Evolutionary conservation across 2,329 filamentous ascomycete species (phyloP), one percentile per base, ranked within the genome.

Genomic region (Xylariaceae sp.): DNA sequence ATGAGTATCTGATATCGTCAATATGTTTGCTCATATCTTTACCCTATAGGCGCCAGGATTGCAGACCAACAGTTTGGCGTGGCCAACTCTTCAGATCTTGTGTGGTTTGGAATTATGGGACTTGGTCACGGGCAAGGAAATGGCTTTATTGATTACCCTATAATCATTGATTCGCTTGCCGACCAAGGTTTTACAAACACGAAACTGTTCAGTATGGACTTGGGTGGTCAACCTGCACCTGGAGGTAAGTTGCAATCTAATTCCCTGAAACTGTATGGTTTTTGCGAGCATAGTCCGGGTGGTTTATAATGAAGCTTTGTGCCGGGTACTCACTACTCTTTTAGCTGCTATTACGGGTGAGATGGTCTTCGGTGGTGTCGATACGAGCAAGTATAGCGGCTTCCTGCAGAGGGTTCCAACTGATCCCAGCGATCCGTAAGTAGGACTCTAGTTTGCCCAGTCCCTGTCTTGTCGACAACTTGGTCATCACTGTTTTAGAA

Each of bases 311-410:
- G 5, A 12, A 27, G 17, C 14, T 27, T 15, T 14, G 39, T 6
- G 19, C 39, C 17, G 11, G 39, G 11, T 41, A 56, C 49, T 47
- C 36, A 51, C 33, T 11, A 12, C 35, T 18, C n/a, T n/a, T 10
- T 42, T 44, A 38, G 71, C 71, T 11, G 63, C 68, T 11, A 57
- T 69, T 12, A 69, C 68, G 3, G 77, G 77, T 31, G 73, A 76
- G 45, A 59, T 81, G 49, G 76, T 78, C 45, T 80, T 79, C 51
- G 77, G 77, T 30, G 77, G 77, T 11, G 57, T 80, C 11, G 77
- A 81, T 52, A 73, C 69, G 15, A 76, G 68, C 59, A 80, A 78
- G 57, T 81, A 73, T 58, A 64, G 73, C 9, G 78, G 78, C 18
- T 57, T 58, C 7, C 65, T 81, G 7, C 66, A 68, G 47, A 68